Conservation (phyloP, 345 rosid species). For the Pugionium dolabratum region DNA sequence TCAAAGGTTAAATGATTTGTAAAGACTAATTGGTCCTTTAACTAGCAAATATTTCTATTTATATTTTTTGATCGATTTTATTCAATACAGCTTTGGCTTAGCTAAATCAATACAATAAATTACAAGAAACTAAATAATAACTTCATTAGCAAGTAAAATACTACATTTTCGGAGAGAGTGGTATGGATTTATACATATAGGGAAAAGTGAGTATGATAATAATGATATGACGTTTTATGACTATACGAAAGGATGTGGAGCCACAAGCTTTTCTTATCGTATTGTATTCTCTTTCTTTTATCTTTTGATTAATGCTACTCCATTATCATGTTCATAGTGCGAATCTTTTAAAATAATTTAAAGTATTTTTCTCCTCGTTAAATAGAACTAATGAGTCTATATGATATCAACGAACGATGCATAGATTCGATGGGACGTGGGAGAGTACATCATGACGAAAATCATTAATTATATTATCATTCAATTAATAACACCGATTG, state of each 20-base stretch:
- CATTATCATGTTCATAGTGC: constrained; percentile 25
- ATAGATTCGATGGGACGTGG: neutral
- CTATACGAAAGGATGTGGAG: constrained; percentile 31
- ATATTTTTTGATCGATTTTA: neutral
- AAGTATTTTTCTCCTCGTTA: neutral
- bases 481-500: too few species aligned
- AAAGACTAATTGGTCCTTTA: constrained; percentile 3
- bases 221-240: constrained; percentile 28
- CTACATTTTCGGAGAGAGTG: neutral
- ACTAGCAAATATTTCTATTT: too few species aligned
- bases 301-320: constrained; percentile 17
- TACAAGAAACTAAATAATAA: neutral
- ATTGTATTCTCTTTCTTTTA: constrained; percentile 9
- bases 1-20: too few species aligned
- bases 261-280: constrained; percentile 25
- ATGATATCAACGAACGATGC: neutral
- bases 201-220: neutral
- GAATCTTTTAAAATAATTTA: constrained; percentile 6
- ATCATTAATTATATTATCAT: too few species aligned
- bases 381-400: neutral
- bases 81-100: neutral
- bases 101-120: neutral
- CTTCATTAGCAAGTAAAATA: neutral
- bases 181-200: neutral
- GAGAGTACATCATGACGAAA: too few species aligned